Base-by-base conservation (phyloP, 2,329 filamentous ascomycete species). In the Phialemonium atrogriseum region DNA sequence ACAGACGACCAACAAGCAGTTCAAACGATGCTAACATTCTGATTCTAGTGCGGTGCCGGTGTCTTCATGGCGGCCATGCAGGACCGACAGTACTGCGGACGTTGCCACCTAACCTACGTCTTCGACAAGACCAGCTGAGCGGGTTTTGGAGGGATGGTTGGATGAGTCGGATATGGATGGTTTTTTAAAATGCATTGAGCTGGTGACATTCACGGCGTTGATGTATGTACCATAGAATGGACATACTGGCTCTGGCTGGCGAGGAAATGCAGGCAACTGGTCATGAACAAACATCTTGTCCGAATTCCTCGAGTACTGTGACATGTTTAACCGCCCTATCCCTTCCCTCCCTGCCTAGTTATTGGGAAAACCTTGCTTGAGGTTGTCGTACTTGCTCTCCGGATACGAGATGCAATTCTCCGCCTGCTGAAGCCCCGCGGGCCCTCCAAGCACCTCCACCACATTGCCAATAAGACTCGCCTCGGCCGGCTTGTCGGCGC, bases 51-150 rank as follows among this genome's bases (percentile, higher is more conserved):
- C 69, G 91, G 91, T 78, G 91, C 93, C 57, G 91, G 91, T 88
- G 82, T 98, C 74, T 98, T 98, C 84, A 98, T 98, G 91, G 91
- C 91, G 63, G 86, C 91, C 63, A 96, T 96, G 88, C 83, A 94
- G 71, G 94, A 98, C 73, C 86, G 91, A 65, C 93, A 98, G 73
- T 94, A 95, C 82, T 94, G 87, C 52, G 77, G 77, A 52, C 73
- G 74, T 46, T 81, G 77, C 74, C 76, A 80, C 64, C 64, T 80
- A 44, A 80, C 77, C 64, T 81, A 81, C 66, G 76, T 80, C 60
- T 80, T 80, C 58, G 76, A 80, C 64, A 78, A 80, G 70, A 67
- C 46, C 43, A 42, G 68, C 54, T 72, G 70, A 67, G 43, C 37
- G 33, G 38, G 36, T 35, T 35, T 38, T 34, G 39, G 36, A 38